Evolutionary conservation across 129 eudicot genomes (phyloP).

Genomic region (Pittosporum tobira): DNA sequence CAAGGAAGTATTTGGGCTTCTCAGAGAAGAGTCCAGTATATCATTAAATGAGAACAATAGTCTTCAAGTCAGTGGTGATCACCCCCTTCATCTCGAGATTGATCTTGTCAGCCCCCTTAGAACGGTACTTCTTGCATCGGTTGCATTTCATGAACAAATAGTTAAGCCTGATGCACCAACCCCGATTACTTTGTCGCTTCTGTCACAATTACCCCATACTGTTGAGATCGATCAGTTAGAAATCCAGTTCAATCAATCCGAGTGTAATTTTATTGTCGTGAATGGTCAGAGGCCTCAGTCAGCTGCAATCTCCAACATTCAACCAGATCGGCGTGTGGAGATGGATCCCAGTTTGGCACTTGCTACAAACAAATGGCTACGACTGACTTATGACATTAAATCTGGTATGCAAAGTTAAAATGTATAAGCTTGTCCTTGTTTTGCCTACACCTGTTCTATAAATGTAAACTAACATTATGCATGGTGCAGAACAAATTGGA

Average conservation of each 20-base stretch:
- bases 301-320: constrained; percentile 43
- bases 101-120: constrained; percentile 96
- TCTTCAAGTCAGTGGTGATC: constrained; percentile 42
- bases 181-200: constrained; percentile 57
- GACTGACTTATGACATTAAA: constrained; percentile 71
- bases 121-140: constrained; percentile 75
- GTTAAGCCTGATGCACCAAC: constrained; percentile 76
- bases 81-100: constrained; percentile 80
- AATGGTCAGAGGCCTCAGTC: constrained; percentile 59
- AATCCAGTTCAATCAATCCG: constrained; percentile 86
- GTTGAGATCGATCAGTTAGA: constrained; percentile 87
- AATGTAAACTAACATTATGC: constrained; percentile 3
- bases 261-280: constrained; percentile 69
- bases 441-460: neutral
- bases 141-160: constrained; percentile 86
- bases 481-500: constrained; percentile 82
- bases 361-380: constrained; percentile 72
- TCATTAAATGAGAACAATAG: constrained; percentile 20
- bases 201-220: constrained; percentile 70
- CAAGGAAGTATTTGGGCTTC: constrained; percentile 58
- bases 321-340: constrained; percentile 73
- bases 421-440: neutral
- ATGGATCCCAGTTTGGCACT: constrained; percentile 58
- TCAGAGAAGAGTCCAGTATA: constrained; percentile 41
- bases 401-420: constrained; percentile 61